phyloP scores from a whole-genome alignment of 495 filamentous ascomycete species.

The Massariosphaeria phaeospora region DNA sequence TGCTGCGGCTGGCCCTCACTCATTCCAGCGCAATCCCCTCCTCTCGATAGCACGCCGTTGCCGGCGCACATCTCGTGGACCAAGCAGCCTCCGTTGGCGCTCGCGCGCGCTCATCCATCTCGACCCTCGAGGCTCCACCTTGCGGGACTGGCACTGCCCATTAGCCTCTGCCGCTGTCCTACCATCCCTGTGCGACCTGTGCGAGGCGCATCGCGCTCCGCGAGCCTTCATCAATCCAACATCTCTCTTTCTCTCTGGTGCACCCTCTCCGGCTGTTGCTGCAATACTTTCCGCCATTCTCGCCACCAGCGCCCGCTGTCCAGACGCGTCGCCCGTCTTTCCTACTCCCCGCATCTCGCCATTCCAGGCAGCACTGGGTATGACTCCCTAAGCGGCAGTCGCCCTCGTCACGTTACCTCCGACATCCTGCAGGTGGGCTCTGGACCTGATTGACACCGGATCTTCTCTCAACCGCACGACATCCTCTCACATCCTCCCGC shows the following conservation, averaged over 20 bases:
- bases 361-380: conserved; percentile 29
- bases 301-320: conserved; percentile 4
- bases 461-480: conserved; percentile 10
- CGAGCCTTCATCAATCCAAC: conserved; percentile 27
- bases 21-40: conserved; percentile 1
- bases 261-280: conserved; percentile 1
- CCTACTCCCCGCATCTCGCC: not conserved
- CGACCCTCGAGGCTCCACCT: not conserved
- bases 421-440: not conserved
- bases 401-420: conserved; percentile 28
- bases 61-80: not conserved
- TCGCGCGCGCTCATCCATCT: conserved; percentile 8
- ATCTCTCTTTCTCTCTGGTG: no score
- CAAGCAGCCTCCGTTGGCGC: conserved; percentile 4
- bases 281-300: conserved; percentile 23
- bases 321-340: conserved; percentile 1
- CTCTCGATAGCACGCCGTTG: no score
- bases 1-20: conserved; percentile 26
- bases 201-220: conserved; percentile 13
- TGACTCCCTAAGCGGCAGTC: conserved; percentile 17
- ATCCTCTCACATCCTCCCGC: not conserved
- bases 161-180: conserved; percentile 20
- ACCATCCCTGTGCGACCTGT: no score
- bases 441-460: not conserved
- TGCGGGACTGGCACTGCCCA: conserved; percentile 25